A percentile compares a stretch with the other conserved stretches of the same genome.
These are phyloP conservation scores for Neonectria hederae DNA, from an alignment of 2,329 filamentous ascomycete species.

Conservation along the genomic window DNA sequence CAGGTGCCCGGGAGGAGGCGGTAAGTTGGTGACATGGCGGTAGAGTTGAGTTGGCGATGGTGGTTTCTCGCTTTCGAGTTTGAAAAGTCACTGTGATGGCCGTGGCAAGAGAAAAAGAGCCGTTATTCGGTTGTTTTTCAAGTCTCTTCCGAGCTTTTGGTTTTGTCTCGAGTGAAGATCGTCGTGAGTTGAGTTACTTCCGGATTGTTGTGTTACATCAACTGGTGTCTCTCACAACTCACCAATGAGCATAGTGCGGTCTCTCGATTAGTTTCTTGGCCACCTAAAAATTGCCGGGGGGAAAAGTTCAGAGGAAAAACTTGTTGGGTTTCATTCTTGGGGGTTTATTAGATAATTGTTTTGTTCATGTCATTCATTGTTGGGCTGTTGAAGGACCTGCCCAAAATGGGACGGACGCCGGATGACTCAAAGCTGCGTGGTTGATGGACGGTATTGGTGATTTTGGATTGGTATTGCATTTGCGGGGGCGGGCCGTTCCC, in stretches of 20 bases:
- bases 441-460: neutral
- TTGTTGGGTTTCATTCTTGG: neutral
- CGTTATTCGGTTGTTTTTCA: neutral
- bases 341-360: neutral
- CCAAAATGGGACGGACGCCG: neutral
- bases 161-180: neutral
- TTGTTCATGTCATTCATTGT: neutral
- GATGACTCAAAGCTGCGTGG: neutral
- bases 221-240: neutral
- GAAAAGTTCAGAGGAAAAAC: neutral
- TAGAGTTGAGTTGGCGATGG: neutral
- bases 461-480: neutral
- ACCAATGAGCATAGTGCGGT: neutral
- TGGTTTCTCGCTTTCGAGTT: neutral
- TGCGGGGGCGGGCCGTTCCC: neutral
- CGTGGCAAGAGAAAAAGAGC: neutral
- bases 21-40: constrained; percentile 31
- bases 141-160: neutral
- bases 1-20: constrained; percentile 45
- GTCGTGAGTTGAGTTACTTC: neutral
- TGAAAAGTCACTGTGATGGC: neutral
- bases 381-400: neutral
- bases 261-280: neutral
- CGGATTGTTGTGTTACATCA: neutral
- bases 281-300: neutral